These are phyloP conservation scores for Fusarium nurragi DNA, from an alignment of 2,329 filamentous ascomycete species.

Conservation along the genomic window DNA sequence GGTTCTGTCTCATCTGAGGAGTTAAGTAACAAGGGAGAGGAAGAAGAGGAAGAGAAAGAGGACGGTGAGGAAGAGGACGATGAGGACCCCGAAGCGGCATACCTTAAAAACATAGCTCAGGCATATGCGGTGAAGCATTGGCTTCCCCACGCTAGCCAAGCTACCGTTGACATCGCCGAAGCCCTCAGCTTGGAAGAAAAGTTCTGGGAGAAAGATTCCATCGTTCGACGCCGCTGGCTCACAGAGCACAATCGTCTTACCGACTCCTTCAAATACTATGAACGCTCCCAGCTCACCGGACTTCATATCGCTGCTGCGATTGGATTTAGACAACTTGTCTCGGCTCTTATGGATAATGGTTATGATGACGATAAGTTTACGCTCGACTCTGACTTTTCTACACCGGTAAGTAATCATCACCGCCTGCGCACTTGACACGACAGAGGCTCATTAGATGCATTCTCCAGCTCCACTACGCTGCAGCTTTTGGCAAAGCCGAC, in stretches of 20 bases:
- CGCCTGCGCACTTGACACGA: accelerated
- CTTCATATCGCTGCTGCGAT: constrained; percentile 52
- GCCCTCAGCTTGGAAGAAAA: constrained; percentile 50
- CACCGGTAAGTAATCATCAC: constrained; percentile 46
- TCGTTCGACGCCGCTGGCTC: constrained; percentile 52
- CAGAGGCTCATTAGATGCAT: neutral
- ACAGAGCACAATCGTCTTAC: constrained; percentile 49
- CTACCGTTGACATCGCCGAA: constrained; percentile 55
- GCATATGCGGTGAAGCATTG: constrained; percentile 54
- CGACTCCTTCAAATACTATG: constrained; percentile 44
- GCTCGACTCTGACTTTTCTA: constrained; percentile 46
- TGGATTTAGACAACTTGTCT: constrained; percentile 52
- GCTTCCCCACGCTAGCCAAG: constrained; percentile 54
- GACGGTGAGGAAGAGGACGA: constrained; percentile 8
- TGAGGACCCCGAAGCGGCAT: constrained; percentile 44
- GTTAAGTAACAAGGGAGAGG: constrained; percentile 6
- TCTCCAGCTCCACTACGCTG: constrained; percentile 26
- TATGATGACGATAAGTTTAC: constrained; percentile 49
- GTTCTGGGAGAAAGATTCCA: constrained; percentile 52
- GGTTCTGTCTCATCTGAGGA: constrained; percentile 1
- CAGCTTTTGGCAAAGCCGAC: constrained; percentile 11
- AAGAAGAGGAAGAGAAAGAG: constrained; percentile 7
- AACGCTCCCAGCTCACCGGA: constrained; percentile 46
- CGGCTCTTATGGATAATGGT: constrained; percentile 51
- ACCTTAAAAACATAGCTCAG: constrained; percentile 41